Evolutionary conservation across 83 land plant genomes (phyloP).

Genomic region (Picea abies): DNA sequence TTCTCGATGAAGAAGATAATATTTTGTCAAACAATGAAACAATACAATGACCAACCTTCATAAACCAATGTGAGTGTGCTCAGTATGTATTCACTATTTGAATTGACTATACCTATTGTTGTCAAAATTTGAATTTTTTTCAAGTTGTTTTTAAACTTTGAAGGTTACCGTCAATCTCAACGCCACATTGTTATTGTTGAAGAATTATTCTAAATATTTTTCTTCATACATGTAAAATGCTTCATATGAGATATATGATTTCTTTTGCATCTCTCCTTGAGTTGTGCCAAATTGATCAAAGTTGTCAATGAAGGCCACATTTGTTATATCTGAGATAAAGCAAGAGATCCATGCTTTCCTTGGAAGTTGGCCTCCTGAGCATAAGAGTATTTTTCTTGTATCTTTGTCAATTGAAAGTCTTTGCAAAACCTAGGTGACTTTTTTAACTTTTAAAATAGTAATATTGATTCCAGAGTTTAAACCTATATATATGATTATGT

Average conservation of each 20-base stretch:
- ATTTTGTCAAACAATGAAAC: too few relatives aligned
- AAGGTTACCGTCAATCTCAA: too few relatives aligned
- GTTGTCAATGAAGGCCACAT: background rate
- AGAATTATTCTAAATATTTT: too few relatives aligned
- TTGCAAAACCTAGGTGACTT: background rate
- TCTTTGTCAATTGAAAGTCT: background rate
- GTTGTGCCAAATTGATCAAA: background rate
- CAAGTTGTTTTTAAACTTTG: too few relatives aligned
- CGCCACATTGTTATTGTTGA: too few relatives aligned
- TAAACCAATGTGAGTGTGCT: constrained; percentile 81
- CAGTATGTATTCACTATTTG: constrained; percentile 41
- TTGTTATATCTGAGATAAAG: background rate
- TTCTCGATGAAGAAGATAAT: too few relatives aligned
- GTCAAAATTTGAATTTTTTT: too few relatives aligned
- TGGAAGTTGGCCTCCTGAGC: background rate
- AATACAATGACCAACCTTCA: too few relatives aligned
- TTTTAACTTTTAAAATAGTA: background rate
- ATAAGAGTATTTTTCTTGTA: background rate
- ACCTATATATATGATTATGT: background rate
- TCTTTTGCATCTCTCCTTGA: too few relatives aligned
- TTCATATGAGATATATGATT: too few relatives aligned
- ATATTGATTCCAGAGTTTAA: background rate
- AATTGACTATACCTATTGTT: too few relatives aligned
- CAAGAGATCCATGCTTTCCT: background rate
- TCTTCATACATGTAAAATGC: too few relatives aligned